phyloP scores from a whole-genome alignment of 345 rosid genomes.

The Mallotus nudiflorus region DNA sequence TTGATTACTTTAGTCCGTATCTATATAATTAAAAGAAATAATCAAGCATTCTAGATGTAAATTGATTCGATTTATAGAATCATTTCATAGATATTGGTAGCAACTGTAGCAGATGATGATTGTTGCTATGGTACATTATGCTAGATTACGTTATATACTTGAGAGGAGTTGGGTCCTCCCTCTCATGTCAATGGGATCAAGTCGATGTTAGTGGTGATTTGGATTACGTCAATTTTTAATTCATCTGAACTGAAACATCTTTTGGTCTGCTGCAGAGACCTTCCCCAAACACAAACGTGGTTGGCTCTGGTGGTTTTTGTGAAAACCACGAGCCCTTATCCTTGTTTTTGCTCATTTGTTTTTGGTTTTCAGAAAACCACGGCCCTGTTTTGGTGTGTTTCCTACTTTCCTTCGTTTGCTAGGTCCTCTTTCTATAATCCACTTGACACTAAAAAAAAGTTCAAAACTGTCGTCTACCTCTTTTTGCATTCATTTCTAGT shows the following conservation, averaged over 20 bases:
- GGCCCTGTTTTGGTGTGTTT: background rate
- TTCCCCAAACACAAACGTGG: too few species aligned
- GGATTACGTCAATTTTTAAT: too few species aligned
- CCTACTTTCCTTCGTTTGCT: background rate
- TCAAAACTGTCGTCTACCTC: background rate
- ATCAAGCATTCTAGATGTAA: background rate
- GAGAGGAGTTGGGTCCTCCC: too few species aligned
- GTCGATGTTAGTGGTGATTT: too few species aligned
- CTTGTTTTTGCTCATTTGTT: background rate
- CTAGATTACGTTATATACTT: too few species aligned
- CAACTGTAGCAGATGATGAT: too few species aligned
- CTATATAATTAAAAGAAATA: background rate
- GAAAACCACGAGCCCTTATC: background rate
- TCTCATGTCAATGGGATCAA: too few species aligned
- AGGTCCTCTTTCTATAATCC: background rate
- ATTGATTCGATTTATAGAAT: background rate
- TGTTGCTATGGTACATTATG: too few species aligned
- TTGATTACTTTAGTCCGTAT: background rate
- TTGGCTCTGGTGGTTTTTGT: background rate
- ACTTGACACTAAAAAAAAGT: background rate
- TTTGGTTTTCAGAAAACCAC: constrained; percentile 1
- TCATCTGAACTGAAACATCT: too few species aligned
- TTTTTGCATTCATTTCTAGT: background rate
- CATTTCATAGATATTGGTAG: background rate
- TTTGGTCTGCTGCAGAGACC: too few species aligned